These are phyloP conservation scores for Bolboschoenoplectus hybrid DNA, from an alignment of 202 grass and related monocot genomes.

Conservation along the genomic window DNA sequence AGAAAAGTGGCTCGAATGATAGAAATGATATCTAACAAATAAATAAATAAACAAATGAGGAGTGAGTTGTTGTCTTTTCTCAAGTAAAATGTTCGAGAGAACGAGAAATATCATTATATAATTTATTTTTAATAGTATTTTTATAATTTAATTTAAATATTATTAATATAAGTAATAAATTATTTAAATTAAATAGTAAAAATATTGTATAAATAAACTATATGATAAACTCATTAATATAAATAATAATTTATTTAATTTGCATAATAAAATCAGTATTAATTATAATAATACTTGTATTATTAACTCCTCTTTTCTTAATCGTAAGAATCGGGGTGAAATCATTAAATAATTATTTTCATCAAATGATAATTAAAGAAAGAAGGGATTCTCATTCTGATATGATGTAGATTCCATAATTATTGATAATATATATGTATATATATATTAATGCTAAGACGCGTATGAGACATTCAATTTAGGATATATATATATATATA, in stretches of 20 bases:
- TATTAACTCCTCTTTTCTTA: neutral
- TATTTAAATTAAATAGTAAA: no score
- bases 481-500: neutral
- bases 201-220: no score
- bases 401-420: neutral
- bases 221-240: no score
- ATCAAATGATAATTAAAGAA: neutral
- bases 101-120: no score
- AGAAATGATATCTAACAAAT: neutral
- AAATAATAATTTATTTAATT: no score
- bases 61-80: neutral
- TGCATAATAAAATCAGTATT: no score
- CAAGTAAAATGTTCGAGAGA: no score
- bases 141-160: no score
- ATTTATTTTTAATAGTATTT: no score
- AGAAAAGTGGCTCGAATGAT: neutral
- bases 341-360: constrained; percentile 7
- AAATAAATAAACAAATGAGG: constrained; percentile 7
- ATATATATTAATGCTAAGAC: neutral
- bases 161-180: no score
- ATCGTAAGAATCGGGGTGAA: neutral
- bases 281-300: no score
- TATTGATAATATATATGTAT: neutral
- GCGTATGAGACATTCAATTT: neutral
- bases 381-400: neutral